Base-by-base conservation (phyloP, 495 filamentous ascomycete genomes). In the Cairneyella variabilis region DNA sequence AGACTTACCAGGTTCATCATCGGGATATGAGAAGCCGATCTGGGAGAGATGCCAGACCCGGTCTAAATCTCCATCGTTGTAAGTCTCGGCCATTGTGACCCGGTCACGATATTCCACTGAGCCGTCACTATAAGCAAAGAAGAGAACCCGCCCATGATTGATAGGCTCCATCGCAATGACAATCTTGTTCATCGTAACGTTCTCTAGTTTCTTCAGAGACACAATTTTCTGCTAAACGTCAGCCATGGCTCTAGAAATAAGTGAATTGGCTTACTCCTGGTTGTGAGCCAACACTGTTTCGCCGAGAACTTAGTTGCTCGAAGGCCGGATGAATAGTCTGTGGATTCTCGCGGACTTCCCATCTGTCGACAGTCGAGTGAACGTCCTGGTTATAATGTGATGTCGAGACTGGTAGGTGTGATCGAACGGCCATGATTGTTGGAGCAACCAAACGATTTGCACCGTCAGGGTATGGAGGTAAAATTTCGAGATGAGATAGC, bases 81-180 rank as follows among this genome's bases (percentile, higher is more conserved):
- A 82, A 1, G 91, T 73, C 32, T 80, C 69, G 1, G 75, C 67
- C 82, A 93, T 82, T 3, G 82, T 86, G 48, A 74, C 70, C 10
- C 88, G 78, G 53, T 93, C 84, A 42, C 89, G 83, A 64, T 91
- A 89, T 45, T 90, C 78, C 23, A 91, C 72, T 0, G 84, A 85
- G 14, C 89, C 88, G 59, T 93, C 90, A 57, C 84, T 85, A 47
- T 84, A 84, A 10, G 75, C 76, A 47, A 95, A 69, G 39, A 82
- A 84, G 2, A 95, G 56, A 8, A 85, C 72, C 45, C 78, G 87
- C 34, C 83, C 82, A 38, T 83, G 78, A 61, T 87, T 83, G 12
- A 86, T 69, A 7, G 80, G 67, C 34, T 83, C 77, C 12, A 90
- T 70, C 0, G 77, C 78, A n/a, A 92, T 63, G n/a, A 91, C 66